Percentiles rank a stretch among this genome's conserved stretches.
These are phyloP conservation scores for Straminergon stramineum DNA, from an alignment of 225 moss, liverwort and hornwort species.

Conservation along the genomic window DNA sequence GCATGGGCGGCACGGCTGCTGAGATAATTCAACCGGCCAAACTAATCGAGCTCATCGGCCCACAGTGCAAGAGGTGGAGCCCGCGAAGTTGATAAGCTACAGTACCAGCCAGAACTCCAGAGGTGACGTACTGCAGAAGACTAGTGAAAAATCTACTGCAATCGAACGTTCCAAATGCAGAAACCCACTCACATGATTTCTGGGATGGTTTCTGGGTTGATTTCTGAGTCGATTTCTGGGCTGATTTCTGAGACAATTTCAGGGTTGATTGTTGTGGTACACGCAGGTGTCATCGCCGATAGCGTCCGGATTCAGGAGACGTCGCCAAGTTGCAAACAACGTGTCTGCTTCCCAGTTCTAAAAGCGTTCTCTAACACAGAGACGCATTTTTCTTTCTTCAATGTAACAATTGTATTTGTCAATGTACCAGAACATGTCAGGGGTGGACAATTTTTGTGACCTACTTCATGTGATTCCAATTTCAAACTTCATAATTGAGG, in stretches of 20 bases:
- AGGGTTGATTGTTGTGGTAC: background rate
- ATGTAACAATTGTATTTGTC: background rate
- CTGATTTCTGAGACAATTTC: background rate
- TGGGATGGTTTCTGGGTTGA: background rate
- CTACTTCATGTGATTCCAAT: background rate
- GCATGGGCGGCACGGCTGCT: background rate
- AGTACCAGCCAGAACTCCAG: background rate
- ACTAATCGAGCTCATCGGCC: background rate
- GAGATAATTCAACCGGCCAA: background rate
- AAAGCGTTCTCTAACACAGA: background rate
- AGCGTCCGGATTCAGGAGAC: background rate
- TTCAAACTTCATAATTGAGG: too few species aligned
- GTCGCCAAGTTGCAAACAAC: background rate
- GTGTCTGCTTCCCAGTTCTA: background rate
- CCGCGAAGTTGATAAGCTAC: background rate
- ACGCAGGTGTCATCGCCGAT: background rate
- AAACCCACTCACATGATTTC: background rate
- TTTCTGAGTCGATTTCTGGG: background rate
- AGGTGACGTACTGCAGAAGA: background rate
- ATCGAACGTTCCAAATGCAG: background rate
- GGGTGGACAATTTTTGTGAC: background rate
- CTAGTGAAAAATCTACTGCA: background rate
- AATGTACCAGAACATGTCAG: background rate
- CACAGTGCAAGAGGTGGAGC: background rate
- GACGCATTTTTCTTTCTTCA: background rate